These are phyloP conservation scores for Metschnikowia lachancei DNA, from an alignment of 805 yeast species.

Conservation along the genomic window DNA sequence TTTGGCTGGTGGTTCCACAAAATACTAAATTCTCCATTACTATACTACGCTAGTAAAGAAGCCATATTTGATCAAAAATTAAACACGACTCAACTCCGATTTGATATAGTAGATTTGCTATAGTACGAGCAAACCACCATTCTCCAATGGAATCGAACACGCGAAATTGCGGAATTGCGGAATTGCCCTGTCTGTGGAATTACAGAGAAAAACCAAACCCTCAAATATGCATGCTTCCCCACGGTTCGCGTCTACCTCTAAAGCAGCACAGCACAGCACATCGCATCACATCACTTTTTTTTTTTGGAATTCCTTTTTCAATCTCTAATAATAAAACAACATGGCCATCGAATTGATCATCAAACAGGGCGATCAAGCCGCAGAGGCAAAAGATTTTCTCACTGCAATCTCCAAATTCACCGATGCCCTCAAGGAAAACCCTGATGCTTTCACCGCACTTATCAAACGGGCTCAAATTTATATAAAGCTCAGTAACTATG, in stretches of 20 bases:
- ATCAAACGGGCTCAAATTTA: constrained; percentile 49
- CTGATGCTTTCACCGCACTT: constrained; percentile 46
- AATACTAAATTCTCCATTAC: no score
- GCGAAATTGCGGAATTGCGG: no score
- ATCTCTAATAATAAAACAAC: no score
- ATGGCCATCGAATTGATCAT: constrained; percentile 42
- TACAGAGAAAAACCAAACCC: not conserved
- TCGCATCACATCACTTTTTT: not conserved
- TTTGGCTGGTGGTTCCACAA: no score
- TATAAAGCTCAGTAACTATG: constrained; percentile 47
- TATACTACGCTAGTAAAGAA: no score
- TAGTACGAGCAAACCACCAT: no score
- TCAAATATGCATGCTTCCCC: constrained; percentile 1
- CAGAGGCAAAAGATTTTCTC: constrained; percentile 35
- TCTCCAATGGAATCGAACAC: no score
- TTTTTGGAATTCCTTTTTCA: no score
- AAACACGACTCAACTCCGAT: no score
- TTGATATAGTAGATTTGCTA: no score
- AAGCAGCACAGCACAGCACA: not conserved
- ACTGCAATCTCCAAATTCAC: constrained; percentile 44
- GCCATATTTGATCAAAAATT: no score
- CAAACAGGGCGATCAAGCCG: constrained; percentile 32
- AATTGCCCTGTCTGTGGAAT: not conserved
- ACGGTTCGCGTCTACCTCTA: not conserved
- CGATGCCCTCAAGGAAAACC: constrained; percentile 40